These are phyloP conservation scores for Paulownia fortunei DNA, from an alignment of 257 asterid species.

Conservation along the genomic window DNA sequence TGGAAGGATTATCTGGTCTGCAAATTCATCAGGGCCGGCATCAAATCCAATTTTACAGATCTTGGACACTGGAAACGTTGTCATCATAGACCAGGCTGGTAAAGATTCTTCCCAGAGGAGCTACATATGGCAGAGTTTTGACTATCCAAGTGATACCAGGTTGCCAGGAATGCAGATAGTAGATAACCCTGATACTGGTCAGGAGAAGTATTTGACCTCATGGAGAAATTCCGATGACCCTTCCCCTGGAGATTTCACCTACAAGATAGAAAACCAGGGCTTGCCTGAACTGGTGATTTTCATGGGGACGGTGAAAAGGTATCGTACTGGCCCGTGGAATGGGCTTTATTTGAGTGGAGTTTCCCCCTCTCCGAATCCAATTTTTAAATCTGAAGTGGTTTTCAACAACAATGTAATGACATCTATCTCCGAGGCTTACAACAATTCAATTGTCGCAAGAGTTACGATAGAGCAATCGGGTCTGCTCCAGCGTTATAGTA, in stretches of 20 bases:
- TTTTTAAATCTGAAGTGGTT: not conserved
- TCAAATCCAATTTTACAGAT: constrained; percentile 31
- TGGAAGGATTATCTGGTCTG: constrained; percentile 31
- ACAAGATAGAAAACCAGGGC: constrained; percentile 30
- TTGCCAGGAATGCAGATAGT: constrained; percentile 39
- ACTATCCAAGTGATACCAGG: constrained; percentile 41
- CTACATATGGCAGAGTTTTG: constrained; percentile 46
- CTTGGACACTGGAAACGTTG: constrained; percentile 40
- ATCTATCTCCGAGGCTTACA: constrained; percentile 3
- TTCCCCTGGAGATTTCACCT: constrained; percentile 40
- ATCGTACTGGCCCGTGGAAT: constrained; percentile 45
- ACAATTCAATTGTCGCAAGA: constrained; percentile 21
- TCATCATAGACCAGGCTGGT: constrained; percentile 13
- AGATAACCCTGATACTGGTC: constrained; percentile 17
- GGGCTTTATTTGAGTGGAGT: constrained; percentile 35
- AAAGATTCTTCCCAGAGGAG: not conserved
- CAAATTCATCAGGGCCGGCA: constrained; percentile 14
- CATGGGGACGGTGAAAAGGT: constrained; percentile 14
- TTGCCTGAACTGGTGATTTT: constrained; percentile 29
- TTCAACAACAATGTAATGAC: constrained; percentile 12
- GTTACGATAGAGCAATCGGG: constrained; percentile 7
- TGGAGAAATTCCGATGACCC: constrained; percentile 48
- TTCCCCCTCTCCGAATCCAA: not conserved
- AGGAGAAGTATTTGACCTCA: constrained; percentile 30
- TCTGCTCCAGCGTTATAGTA: not conserved